Conservation (phyloP, 2,329 filamentous ascomycete genomes). For the Pyrenophora graminea region DNA sequence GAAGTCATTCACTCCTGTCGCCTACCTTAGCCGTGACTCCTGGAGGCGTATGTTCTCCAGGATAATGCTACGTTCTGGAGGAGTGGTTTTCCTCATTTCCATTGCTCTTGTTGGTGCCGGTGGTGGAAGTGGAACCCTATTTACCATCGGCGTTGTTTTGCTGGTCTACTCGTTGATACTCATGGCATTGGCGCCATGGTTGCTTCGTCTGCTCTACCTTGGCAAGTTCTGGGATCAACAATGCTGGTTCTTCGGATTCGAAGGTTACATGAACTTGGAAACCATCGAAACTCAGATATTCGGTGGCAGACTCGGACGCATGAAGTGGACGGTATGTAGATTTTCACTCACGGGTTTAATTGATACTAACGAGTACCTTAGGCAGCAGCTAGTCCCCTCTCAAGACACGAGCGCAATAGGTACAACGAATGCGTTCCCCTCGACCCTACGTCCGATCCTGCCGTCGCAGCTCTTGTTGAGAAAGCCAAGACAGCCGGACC, state of each 20-base stretch:
- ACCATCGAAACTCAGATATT: conserved; percentile 49
- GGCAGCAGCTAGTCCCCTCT: conserved; percentile 35
- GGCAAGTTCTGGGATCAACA: conserved; percentile 50
- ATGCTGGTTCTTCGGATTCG: conserved; percentile 52
- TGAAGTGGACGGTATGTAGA: conserved; percentile 44
- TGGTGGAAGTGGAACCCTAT: not conserved
- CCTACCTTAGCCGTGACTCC: conserved; percentile 28
- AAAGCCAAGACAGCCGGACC: conserved; percentile 26
- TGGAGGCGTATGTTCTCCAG: conserved; percentile 34
- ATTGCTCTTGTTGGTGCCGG: conserved; percentile 18
- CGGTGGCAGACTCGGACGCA: conserved; percentile 40
- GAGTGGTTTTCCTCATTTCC: conserved; percentile 23
- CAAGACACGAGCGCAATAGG: conserved; percentile 36
- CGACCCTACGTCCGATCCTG: conserved; percentile 37
- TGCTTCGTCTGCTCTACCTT: conserved; percentile 45
- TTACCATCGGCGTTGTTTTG: conserved; percentile 16
- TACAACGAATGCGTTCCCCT: conserved; percentile 38
- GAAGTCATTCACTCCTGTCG: conserved; percentile 48
- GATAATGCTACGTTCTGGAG: conserved; percentile 21
- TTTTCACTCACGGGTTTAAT: not conserved
- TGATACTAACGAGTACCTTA: not conserved
- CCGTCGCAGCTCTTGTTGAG: conserved; percentile 25
- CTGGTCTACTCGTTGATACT: conserved; percentile 34
- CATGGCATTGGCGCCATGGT: conserved; percentile 39
- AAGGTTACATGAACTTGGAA: conserved; percentile 48